phyloP scores from a whole-genome alignment of 768 basidiomycete species.

The Kwoniella bestiolae region DNA sequence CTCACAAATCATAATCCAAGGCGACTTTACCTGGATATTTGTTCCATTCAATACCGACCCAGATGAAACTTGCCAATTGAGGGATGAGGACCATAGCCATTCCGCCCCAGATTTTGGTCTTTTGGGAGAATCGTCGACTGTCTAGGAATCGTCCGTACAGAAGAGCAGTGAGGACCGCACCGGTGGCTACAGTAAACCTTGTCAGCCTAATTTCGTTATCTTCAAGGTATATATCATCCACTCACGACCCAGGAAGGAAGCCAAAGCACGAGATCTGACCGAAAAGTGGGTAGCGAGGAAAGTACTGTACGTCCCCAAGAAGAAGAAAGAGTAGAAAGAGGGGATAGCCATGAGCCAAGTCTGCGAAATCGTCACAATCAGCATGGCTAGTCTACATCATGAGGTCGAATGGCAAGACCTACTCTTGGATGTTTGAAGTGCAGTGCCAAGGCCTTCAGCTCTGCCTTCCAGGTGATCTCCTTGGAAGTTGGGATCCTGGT shows the following conservation, averaged over 20 bases:
- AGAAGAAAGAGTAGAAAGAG: slow-evolving; percentile 42
- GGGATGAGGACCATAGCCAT: background rate
- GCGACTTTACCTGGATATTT: slow-evolving; percentile 10
- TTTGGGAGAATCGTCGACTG: slow-evolving; percentile 24
- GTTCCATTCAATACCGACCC: slow-evolving; percentile 4
- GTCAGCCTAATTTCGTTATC: background rate
- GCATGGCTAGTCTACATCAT: background rate
- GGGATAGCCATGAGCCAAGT: slow-evolving; percentile 31
- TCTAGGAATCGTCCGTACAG: slow-evolving; percentile 37
- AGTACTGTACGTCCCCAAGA: slow-evolving; percentile 30
- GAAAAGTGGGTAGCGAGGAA: slow-evolving; percentile 35
- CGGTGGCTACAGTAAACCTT: slow-evolving; percentile 9
- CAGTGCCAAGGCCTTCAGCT: slow-evolving; percentile 23
- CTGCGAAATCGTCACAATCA: background rate
- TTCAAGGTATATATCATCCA: background rate
- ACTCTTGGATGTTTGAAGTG: slow-evolving; percentile 25
- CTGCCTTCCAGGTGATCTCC: slow-evolving; percentile 18
- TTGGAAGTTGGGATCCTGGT: slow-evolving; percentile 18
- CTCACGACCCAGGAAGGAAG: slow-evolving; percentile 41
- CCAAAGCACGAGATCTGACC: slow-evolving; percentile 37
- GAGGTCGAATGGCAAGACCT: slow-evolving; percentile 2
- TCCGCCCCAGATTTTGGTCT: background rate
- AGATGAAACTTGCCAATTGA: slow-evolving; percentile 4
- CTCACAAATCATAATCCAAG: slow-evolving; percentile 5
- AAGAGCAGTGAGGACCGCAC: slow-evolving; percentile 28